These are phyloP conservation scores for Poronia punctata DNA, from an alignment of 495 filamentous ascomycete species.

Conservation along the genomic window DNA sequence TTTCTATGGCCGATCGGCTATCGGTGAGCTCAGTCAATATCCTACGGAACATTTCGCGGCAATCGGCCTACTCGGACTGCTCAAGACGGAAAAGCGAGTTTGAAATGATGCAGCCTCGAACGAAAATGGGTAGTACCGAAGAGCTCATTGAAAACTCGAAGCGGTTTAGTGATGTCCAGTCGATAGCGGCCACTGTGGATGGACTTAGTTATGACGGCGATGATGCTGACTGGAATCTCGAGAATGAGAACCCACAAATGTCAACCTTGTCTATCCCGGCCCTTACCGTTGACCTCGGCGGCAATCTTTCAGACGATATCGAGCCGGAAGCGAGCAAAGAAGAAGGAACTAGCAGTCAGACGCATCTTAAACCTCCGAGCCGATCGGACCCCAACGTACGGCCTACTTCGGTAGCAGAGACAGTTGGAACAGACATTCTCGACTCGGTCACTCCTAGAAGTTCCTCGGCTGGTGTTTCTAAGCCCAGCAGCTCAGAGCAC, in stretches of 20 bases:
- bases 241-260: conserved; percentile 2
- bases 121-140: conserved; percentile 31
- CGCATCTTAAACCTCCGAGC: conserved; percentile 1
- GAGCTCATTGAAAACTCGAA: conserved; percentile 28
- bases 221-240: conserved; percentile 5
- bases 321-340: neutral
- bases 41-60: conserved; percentile 41
- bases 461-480: conserved; percentile 9
- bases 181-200: conserved; percentile 49
- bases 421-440: conserved; percentile 21
- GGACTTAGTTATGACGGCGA: conserved; percentile 37
- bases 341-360: neutral
- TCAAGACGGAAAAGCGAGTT: conserved; percentile 15
- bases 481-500: conserved; percentile 13
- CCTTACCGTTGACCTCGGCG: conserved; percentile 20
- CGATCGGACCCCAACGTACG: conserved; percentile 5
- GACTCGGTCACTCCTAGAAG: conserved; percentile 11
- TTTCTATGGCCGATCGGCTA: conserved; percentile 34
- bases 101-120: conserved; percentile 18
- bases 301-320: conserved; percentile 1
- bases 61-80: conserved; percentile 14
- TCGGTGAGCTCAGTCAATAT: conserved; percentile 41
- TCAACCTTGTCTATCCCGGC: conserved; percentile 15
- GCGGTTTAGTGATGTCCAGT: conserved; percentile 29
- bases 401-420: conserved; percentile 20